Conservation (phyloP, 1,139 yeast species). For the Zygosaccharomyces pseudobailii region DNA sequence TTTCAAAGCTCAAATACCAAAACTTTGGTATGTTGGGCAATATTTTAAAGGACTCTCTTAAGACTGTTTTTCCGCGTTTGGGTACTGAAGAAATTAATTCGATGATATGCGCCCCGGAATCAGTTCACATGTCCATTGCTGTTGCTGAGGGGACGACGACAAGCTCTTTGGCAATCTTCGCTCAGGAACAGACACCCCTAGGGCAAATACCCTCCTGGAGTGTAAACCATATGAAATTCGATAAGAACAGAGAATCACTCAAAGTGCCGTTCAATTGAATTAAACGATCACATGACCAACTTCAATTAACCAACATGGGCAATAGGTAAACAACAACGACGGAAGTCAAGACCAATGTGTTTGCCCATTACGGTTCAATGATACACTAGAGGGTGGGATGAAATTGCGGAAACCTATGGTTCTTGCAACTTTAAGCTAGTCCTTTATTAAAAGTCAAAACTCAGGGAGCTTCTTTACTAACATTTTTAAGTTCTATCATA, state of each 20-base stretch:
- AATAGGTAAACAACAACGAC: slow-evolving; percentile 3
- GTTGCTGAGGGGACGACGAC: slow-evolving; percentile 2
- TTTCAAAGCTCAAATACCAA: slow-evolving; percentile 6
- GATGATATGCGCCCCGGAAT: slow-evolving; percentile 6
- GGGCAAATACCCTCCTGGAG: slow-evolving; percentile 1
- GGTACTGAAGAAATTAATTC: slow-evolving; percentile 3
- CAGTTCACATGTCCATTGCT: slow-evolving; percentile 17
- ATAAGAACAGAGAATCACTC: slow-evolving; percentile 13
- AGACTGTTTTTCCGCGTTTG: slow-evolving; percentile 5
- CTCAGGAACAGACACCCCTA: neutral
- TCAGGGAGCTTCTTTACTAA: neutral
- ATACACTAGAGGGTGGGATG: neutral
- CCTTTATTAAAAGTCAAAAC: neutral
- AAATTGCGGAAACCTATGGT: neutral
- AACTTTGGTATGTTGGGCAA: slow-evolving; percentile 2
- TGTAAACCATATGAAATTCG: slow-evolving; percentile 2
- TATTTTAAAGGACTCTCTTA: slow-evolving; percentile 5
- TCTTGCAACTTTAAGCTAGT: neutral
- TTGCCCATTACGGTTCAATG: slow-evolving; percentile 4
- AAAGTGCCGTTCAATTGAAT: slow-evolving; percentile 9
- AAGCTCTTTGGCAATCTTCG: neutral
- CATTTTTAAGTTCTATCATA: neutral
- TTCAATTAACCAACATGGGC: slow-evolving; percentile 6
- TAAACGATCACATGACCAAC: neutral
- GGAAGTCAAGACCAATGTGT: slow-evolving; percentile 1